Conservation (phyloP, 73 alveolate species). For the Paramecium bursaria region DNA sequence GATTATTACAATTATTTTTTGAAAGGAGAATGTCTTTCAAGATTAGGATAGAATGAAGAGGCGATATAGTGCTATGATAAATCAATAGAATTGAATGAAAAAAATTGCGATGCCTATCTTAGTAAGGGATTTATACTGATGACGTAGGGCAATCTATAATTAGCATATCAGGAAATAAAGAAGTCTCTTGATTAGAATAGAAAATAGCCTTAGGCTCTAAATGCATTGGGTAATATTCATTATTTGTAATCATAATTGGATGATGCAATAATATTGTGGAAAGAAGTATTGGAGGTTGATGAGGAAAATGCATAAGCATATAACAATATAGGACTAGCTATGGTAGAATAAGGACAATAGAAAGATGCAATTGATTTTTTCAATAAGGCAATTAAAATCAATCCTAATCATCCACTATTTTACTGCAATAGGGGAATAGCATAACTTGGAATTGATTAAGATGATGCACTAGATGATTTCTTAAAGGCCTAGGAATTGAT, state of each 20-base stretch:
- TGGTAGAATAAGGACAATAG: not conserved
- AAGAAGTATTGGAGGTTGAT: not conserved
- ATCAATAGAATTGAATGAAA: not conserved
- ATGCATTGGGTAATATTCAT: constrained; percentile 3
- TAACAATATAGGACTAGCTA: not conserved
- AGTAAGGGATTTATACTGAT: constrained; percentile 1
- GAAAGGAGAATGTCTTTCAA: constrained; percentile 7
- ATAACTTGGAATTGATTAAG: not conserved
- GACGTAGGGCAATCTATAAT: not conserved
- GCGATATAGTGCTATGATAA: constrained; percentile 16
- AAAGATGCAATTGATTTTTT: constrained; percentile 16
- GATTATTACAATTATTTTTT: not conserved
- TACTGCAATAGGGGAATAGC: constrained; percentile 3
- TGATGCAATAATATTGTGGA: not conserved
- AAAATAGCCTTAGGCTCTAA: not conserved
- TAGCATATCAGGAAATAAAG: not conserved
- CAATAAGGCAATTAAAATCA: constrained; percentile 15
- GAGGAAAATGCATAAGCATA: not conserved
- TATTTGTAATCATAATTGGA: not conserved
- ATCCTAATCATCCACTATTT: not conserved
- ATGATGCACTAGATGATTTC: not conserved
- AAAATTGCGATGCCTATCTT: constrained; percentile 4
- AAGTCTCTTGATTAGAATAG: not conserved
- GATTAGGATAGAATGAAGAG: not conserved
- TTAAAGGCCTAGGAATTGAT: not conserved